Conservation (phyloP, 2,329 filamentous ascomycete species). For the Diplodia sapinea region DNA sequence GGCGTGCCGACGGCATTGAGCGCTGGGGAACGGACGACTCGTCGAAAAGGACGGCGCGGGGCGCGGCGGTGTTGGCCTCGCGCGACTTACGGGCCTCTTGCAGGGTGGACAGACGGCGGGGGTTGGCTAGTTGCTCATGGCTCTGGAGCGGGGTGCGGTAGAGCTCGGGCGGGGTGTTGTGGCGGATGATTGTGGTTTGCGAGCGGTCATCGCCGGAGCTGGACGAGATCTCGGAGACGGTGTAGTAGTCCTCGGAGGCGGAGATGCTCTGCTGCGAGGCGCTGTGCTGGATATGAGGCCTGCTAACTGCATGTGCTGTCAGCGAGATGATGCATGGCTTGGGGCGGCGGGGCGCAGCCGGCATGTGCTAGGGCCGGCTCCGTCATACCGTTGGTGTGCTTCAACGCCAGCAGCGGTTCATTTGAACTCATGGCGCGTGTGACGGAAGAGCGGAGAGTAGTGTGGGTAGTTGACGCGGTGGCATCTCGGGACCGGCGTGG, state of each 20-base stretch:
- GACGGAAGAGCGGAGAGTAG: background rate
- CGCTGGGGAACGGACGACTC: conserved; percentile 32
- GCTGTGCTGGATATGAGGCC: conserved; percentile 49
- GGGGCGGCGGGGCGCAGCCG: background rate
- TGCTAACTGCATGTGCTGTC: conserved; percentile 42
- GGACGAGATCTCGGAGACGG: conserved; percentile 47
- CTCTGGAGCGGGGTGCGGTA: conserved; percentile 44
- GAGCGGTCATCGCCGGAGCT: conserved; percentile 45
- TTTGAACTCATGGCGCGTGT: conserved; percentile 28
- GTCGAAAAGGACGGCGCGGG: conserved; percentile 43
- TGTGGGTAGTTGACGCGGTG: background rate
- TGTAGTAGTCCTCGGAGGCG: conserved; percentile 59
- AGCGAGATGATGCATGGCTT: conserved; percentile 19
- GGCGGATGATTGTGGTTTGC: conserved; percentile 37
- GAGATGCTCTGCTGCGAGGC: conserved; percentile 55
- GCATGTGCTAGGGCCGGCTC: background rate
- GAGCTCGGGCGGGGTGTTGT: conserved; percentile 46
- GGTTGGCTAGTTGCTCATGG: conserved; percentile 43
- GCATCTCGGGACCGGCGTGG: conserved; percentile 11
- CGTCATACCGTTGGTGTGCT: conserved; percentile 33
- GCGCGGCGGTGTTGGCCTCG: background rate
- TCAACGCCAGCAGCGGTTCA: conserved; percentile 32
- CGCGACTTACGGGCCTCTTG: conserved; percentile 23
- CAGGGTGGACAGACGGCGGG: conserved; percentile 26
- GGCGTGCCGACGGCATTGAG: conserved; percentile 8